These are phyloP conservation scores for Sporothrix luriei DNA, from an alignment of 2,329 filamentous ascomycete genomes.

Conservation along the genomic window DNA sequence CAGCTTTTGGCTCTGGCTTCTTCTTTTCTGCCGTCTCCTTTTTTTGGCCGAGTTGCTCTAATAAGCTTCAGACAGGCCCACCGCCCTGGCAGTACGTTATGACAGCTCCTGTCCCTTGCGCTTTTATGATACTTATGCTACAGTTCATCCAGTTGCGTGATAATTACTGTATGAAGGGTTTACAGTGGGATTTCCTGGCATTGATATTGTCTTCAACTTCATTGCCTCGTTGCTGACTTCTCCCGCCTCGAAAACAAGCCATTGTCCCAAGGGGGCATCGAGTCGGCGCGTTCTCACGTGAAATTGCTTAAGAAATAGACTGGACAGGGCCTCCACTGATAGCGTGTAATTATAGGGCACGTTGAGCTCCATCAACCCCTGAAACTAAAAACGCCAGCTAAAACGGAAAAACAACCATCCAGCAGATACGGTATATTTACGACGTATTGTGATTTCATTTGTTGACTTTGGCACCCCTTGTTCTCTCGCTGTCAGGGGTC, in stretches of 20 bases:
- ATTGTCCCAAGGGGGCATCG: not conserved
- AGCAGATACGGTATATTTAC: too few relatives aligned
- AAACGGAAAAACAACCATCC: too few relatives aligned
- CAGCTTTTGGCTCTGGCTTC: conserved; percentile 1
- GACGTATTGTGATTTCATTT: not conserved
- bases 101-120: not conserved
- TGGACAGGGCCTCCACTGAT: not conserved
- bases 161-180: too few relatives aligned
- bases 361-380: not conserved
- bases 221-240: not conserved
- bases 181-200: too few relatives aligned
- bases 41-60: conserved; percentile 12
- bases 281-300: conserved; percentile 19
- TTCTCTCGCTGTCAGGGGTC: not conserved
- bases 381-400: not conserved
- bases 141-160: too few relatives aligned
- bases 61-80: conserved; percentile 11
- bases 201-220: too few relatives aligned
- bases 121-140: not conserved
- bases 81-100: not conserved
- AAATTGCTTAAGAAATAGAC: not conserved
- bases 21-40: conserved; percentile 3
- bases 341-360: conserved; percentile 1
- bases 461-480: not conserved
- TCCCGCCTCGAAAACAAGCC: not conserved